Base-by-base conservation (phyloP, 768 basidiomycete genomes). In the Macrolepiota dolichaula region DNA sequence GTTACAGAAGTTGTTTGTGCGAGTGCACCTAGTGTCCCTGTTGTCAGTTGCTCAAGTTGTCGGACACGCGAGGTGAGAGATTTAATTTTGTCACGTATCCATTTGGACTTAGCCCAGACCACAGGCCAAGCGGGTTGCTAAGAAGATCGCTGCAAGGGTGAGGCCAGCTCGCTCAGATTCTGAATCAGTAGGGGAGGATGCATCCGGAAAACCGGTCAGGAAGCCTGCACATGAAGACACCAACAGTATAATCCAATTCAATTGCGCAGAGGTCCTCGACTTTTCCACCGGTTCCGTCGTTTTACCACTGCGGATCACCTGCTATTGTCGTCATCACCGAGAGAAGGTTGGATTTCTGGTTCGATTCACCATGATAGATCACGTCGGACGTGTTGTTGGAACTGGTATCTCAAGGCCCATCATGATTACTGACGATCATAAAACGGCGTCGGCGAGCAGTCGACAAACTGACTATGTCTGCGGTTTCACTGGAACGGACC, bases 371-470 rank as follows among this genome's bases (percentile, higher is more conserved):
- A 83, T 99, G 80, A 83, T 86, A 70, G 92, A 97, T 67, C 78
- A 87, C 66, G 78, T 76, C 25, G 96, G 95, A 2, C 83, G 89
- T 22, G 74, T 93, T 51, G 85, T 98, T 56, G 96, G 92, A 13
- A 81, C 84, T 7, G 94, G 94, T 4, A 82, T 79, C 57, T 92
- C 94, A 1, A 85, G 87, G 32, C 94, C 96, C 3, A 95, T 99
- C 66, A 96, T 98, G 88, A 98, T 98, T 66, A 99, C 96, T 1
- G 97, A 99, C 77, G 97, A 99, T 73, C 97, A 99, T 77, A 99
- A 99, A 76, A 94, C 92, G 29, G 84, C 76, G 15, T 68, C 74
- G 40, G 68, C 73, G 17, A 73, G 69, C 51, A 69, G 70, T 52
- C 70, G 63, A 63, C 72, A 68, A 59, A 63, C 66, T 32, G 80